Percentiles rank a stretch among this genome's conserved stretches.
phyloP scores from a whole-genome alignment of 345 rosid genomes.

The Angophora floribunda region DNA sequence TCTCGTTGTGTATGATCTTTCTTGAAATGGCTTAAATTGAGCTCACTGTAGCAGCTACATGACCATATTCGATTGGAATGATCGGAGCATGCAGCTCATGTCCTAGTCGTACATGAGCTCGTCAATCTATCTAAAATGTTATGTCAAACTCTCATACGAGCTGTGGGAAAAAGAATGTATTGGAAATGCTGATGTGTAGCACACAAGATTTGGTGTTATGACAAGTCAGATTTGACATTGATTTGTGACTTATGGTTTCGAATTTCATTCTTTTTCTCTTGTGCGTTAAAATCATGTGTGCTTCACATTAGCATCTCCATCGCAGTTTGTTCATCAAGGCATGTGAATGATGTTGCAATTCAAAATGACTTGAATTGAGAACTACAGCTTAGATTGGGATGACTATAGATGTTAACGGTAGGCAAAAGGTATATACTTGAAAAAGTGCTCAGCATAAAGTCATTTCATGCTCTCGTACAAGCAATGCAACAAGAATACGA shows the following conservation, averaged over 20 bases:
- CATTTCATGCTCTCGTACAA: background rate
- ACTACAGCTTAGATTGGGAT: rapidly evolving
- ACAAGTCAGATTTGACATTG: rapidly evolving
- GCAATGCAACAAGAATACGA: background rate
- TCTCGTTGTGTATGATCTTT: background rate
- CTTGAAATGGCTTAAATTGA: background rate
- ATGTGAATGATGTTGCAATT: background rate
- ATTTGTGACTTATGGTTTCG: background rate
- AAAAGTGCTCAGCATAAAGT: background rate
- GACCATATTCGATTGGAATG: too few species aligned
- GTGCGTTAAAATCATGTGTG: background rate
- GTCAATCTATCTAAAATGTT: too few species aligned
- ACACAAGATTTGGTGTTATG: background rate
- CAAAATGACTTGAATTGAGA: background rate
- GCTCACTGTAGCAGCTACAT: too few species aligned
- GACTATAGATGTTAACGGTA: background rate
- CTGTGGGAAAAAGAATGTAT: background rate
- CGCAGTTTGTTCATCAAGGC: rapidly evolving
- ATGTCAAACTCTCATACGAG: background rate
- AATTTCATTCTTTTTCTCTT: background rate
- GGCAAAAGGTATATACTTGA: background rate
- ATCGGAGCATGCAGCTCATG: too few species aligned
- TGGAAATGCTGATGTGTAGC: background rate
- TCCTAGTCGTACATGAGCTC: too few species aligned
- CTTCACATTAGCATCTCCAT: background rate